Evolutionary conservation across 179 eudicot genomes (phyloP), one percentile per base, ranked within the genome.

Genomic region (Drosera spatulata): DNA sequence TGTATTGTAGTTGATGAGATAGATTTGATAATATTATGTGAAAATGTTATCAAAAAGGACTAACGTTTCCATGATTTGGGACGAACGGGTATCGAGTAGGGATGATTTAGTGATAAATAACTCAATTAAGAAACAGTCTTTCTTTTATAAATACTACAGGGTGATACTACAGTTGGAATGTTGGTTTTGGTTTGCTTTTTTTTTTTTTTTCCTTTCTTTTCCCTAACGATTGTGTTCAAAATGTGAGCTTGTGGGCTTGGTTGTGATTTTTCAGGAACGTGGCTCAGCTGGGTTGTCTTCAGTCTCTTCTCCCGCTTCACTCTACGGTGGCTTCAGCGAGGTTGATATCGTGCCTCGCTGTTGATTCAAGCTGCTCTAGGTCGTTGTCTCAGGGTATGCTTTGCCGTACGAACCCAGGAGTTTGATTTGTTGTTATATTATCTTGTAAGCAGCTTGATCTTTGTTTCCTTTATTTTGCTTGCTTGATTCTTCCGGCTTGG

Each of bases 371-470:
- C 62, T 85, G 91, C 41, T 88, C 91, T n/a, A 85, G 97, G 65
- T 83, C 97, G 41, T 73, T 88, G 85, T 83, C 94, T 74, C 94
- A 85, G 88, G 97, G 97, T 91, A 87, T 91, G 96, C 74, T 88
- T 55, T 85, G 86, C 94, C 81, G 88, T 82, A 85, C 97, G 67
- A 75, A 85, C 69, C 96, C 94, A 73, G 97, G 97, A 75, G 97
- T 88, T 80, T 91, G 96, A 91, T 80, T 55, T 56, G 49, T 63
- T 76, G 44, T 75, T 78, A 51, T 61, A 53, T 62, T 62, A 64
- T 84, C 76, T 70, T 82, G 95, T 86, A 86, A 86, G 95, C 67
- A 59, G 62, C 75, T 72, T 71, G 66, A 61, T 68, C 73, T 75
- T 71, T 71, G 60, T 3, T 41, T 46, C n/a, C 13, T 5, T 11